Conservation (phyloP, 2,329 filamentous ascomycete species). For the Emericellopsis atlantica region DNA sequence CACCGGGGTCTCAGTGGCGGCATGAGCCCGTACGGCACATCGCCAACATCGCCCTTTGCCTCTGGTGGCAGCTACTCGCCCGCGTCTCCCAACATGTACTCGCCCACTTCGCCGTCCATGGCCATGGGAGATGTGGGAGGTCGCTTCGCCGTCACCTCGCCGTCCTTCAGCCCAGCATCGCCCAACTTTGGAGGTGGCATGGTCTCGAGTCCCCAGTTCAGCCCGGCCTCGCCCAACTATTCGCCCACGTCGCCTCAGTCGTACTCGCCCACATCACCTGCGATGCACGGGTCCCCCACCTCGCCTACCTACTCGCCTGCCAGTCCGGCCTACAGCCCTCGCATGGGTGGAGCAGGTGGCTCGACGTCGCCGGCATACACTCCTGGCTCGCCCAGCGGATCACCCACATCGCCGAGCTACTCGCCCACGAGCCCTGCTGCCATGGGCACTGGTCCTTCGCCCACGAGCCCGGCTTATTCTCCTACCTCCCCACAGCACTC, state of each 20-base stretch:
- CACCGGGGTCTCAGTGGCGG: conserved; percentile 34
- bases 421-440: conserved; percentile 50
- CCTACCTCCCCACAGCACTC: conserved; percentile 39
- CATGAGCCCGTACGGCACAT: conserved; percentile 66
- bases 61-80: conserved; percentile 21
- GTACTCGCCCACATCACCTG: conserved; percentile 61
- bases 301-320: conserved; percentile 48
- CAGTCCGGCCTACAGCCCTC: conserved; percentile 55
- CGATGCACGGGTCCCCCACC: conserved; percentile 56
- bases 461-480: conserved; percentile 57
- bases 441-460: conserved; percentile 44
- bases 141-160: conserved; percentile 32
- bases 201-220: conserved; percentile 48
- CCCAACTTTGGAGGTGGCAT: conserved; percentile 46
- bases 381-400: conserved; percentile 65
- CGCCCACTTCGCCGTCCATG: conserved; percentile 62
- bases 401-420: conserved; percentile 59
- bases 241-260: conserved; percentile 43
- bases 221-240: conserved; percentile 53
- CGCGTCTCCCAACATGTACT: conserved; percentile 33
- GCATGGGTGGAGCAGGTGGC: conserved; percentile 25
- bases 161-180: conserved; percentile 18
- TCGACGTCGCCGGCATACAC: conserved; percentile 49
- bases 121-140: conserved; percentile 26
- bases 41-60: conserved; percentile 52